Base-by-base conservation (phyloP, 768 basidiomycete genomes). In the Favolaschia claudopus region DNA sequence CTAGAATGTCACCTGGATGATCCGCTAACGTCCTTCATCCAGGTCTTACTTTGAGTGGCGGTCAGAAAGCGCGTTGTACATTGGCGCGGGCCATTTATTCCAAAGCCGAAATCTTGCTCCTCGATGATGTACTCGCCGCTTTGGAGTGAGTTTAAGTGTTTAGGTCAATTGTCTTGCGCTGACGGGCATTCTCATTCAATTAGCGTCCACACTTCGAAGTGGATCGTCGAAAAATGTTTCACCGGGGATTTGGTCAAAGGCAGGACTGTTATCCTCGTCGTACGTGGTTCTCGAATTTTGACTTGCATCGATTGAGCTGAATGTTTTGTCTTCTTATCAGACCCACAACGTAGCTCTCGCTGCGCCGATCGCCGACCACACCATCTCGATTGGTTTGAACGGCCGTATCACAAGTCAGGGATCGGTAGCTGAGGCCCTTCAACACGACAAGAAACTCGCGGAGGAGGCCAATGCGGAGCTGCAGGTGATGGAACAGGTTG, bases 201-300 rank as follows among this genome's bases (percentile, higher is more conserved):
- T 37, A 64, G 63, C 31, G 82, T 84, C 15, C 79, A 85, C 52
- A 85, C 84, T 1, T 76, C 82, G 9, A 77, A 79, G 49, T 82
- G 74, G 72, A 83, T 86, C 55, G 79, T 84, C 28, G 79, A 83
- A 37, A 78, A 83, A 51, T 78, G 82, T 52, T 77, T 85, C 66
- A 63, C 65, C 27, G 77, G 80, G 1, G 76, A 79, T 44, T 64
- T 82, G 13, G 69, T 82, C 40, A 58, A 70, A 31, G 78, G 70
- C 10, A 66, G 82, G 25, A 84, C 82, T 5, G 70, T 82, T n/a
- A 70, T 84, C 29, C 67, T 82, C 7, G 76, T 80, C 25, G 63
- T 64, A 47, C 14, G 63, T 60, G 7, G 10, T 5, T 17, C 27
- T 3, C 28, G 2, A 4, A 40, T 17, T 36, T 34, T 13, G 8